Base-by-base conservation (phyloP, 2,329 filamentous ascomycete species). In the Magnaporthiopsis poae region DNA sequence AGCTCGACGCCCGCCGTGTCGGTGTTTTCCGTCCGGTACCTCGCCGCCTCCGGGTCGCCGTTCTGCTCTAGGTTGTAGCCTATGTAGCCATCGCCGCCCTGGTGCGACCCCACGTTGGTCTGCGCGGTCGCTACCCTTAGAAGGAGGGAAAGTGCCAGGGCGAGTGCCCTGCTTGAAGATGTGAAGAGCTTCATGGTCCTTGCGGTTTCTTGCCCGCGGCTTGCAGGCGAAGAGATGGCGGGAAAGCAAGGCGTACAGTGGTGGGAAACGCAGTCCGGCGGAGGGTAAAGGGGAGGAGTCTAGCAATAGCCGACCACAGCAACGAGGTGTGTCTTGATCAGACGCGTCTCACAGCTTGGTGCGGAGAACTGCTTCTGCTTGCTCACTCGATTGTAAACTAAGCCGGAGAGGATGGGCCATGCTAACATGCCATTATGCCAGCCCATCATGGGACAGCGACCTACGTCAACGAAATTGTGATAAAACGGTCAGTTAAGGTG, bases 21-120 rank as follows among this genome's bases (percentile, higher is more conserved):
- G 0, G 83, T 86, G 69, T 79, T 78, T 61, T 77, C 80, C 0
- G 84, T 87, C 69, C 84, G 82, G 74, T 86, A 86, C 61, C 80
- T 73, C 18, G 79, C 78, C 2, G 82, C 80, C 33, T 81, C 77
- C 8, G 80, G 79, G 70, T 85, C 81, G 64, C 81, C 81, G 46
- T 79, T 77, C 65, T 82, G 76, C 39, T 80, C 75, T 68, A 86
- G 81, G 63, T 79, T 77, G 74, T 86, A 87, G 64, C 83, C 84
- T 21, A 82, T 78, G 72, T 87, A 87, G 68, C 84, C 83, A 67
- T 80, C 76, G 21, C 46, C 46, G 2, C 73, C 70, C 46, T 69
- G 69, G 1, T 75, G 77, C 39, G 39, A 31, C 18, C 62, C 62
- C 5, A 25, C 62, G 13, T 15, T 39, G 7, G 62, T 64, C 64